Base-by-base conservation (phyloP, 1,139 yeast genomes). In the Scheffersomyces titani region DNA sequence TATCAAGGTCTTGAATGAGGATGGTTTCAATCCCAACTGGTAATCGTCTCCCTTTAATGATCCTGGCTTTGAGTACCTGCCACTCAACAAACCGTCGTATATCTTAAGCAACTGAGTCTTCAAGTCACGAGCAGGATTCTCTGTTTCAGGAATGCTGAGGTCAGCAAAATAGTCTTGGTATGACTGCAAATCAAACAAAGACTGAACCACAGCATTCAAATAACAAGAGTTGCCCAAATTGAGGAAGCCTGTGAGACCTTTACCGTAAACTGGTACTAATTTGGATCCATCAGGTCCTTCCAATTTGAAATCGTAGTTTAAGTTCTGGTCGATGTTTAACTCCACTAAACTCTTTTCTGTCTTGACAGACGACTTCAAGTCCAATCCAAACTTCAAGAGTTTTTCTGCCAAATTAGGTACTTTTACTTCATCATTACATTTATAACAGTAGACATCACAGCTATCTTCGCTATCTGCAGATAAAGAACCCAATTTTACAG, bases 211-310 rank as follows among this genome's bases (percentile, higher is more conserved):
- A 1, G 97, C 89, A 53, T 93, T 90, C 61, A 94, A 66, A 70
- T 94, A 94, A 72, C 99, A 94, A 0, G 97, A 89, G 67, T 94
- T 94, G 3, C 99, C 99, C 61, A 94, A 74, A 69, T 94, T 94
- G 62, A 88, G 85, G 68, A 96, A 74, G 0, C 99, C 99, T 1
- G 96, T 88, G 56, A 89, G 74, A 6, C 86, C 88, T 48, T 83
- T 70, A 1, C 94, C 96, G 73, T 80, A 87, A 0, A 92, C 75
- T 0, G 93, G 92, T 19, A 73, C 68, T 51, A 90, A 74, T 52
- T 82, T 82, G 51, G 83, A 84, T 21, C 98, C 98, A 59, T 85
- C 78, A 2, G 86, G 86, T 50, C 88, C 88, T 44, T 87, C 88
- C 83, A 93, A 84, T 59, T 86, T 85, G 71, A 96, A 94, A 61